phyloP scores from a whole-genome alignment of 2,329 filamentous ascomycete genomes.

The Pseudodiploospora longispora region DNA sequence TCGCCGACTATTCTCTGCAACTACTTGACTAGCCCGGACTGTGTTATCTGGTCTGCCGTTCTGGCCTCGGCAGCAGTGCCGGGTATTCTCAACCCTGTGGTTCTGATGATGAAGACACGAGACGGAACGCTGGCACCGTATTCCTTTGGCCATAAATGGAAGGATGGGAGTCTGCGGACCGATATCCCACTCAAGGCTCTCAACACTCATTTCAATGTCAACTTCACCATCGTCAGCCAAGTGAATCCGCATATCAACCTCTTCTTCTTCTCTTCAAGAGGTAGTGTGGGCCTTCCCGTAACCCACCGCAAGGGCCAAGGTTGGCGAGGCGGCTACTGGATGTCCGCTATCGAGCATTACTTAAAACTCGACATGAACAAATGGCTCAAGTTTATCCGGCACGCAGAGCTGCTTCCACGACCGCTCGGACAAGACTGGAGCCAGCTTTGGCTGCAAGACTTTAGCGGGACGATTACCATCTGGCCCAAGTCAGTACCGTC shows the following conservation, averaged over 20 bases:
- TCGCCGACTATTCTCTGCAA: conserved; percentile 88
- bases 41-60: conserved; percentile 96
- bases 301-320: conserved; percentile 88
- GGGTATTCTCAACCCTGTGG: conserved; percentile 89
- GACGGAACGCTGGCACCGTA: conserved; percentile 77
- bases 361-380: conserved; percentile 95
- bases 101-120: conserved; percentile 80
- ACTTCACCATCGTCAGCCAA: conserved; percentile 82
- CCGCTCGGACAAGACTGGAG: conserved; percentile 94
- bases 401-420: conserved; percentile 83
- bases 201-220: conserved; percentile 96
- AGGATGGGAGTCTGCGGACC: conserved; percentile 87
- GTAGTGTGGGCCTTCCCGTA: conserved; percentile 84
- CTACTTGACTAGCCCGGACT: conserved; percentile 90
- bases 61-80: conserved; percentile 92
- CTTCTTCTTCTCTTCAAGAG: conserved; percentile 95
- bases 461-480: conserved; percentile 90
- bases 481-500: conserved; percentile 76
- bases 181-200: conserved; percentile 92
- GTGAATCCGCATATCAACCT: conserved; percentile 98
- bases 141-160: conserved; percentile 98
- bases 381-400: conserved; percentile 90
- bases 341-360: conserved; percentile 86
- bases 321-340: conserved; percentile 92
- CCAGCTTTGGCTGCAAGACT: conserved; percentile 91